Percentiles rank a stretch among this genome's conserved stretches.
Conservation (phyloP, 805 yeast genomes). For the Metschnikowia shivogae region DNA sequence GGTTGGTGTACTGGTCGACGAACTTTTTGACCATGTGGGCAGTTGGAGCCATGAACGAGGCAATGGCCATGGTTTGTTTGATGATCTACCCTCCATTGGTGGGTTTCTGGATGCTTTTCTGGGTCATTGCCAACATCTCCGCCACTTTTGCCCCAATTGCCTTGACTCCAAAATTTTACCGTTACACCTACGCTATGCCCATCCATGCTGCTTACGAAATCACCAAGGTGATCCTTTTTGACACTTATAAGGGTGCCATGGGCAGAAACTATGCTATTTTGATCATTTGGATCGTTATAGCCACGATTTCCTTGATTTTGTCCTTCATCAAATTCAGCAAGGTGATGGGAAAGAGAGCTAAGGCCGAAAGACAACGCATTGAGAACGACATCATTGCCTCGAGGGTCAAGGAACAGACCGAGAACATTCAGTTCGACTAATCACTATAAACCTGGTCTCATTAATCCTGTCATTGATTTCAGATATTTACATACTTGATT, state of each 20-base stretch:
- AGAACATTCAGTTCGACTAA: constrained; percentile 7
- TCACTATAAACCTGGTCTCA: not conserved
- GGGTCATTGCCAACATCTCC: constrained; percentile 66
- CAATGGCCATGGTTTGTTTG: constrained; percentile 49
- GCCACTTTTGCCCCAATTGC: constrained; percentile 67
- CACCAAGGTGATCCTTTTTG: constrained; percentile 54
- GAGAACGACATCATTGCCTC: constrained; percentile 12
- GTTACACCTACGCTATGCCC: constrained; percentile 68
- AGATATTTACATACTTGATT: too few species aligned
- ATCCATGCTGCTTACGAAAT: constrained; percentile 62
- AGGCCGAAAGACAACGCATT: constrained; percentile 13
- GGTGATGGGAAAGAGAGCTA: constrained; percentile 28
- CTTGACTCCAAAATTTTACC: constrained; percentile 50
- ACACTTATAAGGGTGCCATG: constrained; percentile 51
- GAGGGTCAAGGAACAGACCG: constrained; percentile 7
- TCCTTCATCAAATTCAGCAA: constrained; percentile 40
- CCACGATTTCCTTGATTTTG: constrained; percentile 42
- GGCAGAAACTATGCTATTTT: constrained; percentile 61
- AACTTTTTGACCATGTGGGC: constrained; percentile 68
- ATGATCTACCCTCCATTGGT: constrained; percentile 56
- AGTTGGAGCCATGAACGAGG: constrained; percentile 73
- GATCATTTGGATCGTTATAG: constrained; percentile 56
- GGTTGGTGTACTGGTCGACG: constrained; percentile 70
- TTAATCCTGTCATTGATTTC: too few species aligned
- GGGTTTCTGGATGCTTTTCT: constrained; percentile 69